phyloP scores from a whole-genome alignment of 306 rosid genomes.

The Acacia acuminata region DNA sequence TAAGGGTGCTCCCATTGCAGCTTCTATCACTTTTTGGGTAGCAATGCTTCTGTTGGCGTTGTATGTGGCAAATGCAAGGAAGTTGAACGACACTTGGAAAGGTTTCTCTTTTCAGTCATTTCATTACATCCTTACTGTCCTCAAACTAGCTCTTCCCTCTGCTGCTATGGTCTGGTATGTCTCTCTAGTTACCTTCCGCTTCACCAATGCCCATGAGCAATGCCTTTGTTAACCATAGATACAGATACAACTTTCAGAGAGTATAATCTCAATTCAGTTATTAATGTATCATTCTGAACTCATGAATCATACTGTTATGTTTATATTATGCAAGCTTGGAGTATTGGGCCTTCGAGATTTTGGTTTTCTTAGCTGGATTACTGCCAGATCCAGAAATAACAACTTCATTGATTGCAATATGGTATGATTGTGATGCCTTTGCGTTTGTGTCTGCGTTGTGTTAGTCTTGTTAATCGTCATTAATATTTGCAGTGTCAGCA shows the following conservation, averaged over 20 bases:
- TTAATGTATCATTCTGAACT: neutral
- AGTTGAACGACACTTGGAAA: constrained; percentile 64
- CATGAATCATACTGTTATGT: constrained; percentile 20
- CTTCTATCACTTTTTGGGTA: constrained; percentile 70
- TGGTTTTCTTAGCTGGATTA: constrained; percentile 81
- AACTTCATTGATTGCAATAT: constrained; percentile 80
- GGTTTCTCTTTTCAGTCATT: constrained; percentile 72
- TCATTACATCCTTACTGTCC: constrained; percentile 35
- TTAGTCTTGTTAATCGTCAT: neutral
- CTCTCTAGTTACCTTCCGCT: neutral
- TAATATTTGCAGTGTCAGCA: constrained; percentile 53
- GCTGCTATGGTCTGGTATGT: constrained; percentile 83
- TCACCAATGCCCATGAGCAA: neutral
- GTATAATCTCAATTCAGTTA: neutral
- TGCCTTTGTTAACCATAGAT: neutral
- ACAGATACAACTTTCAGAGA: neutral
- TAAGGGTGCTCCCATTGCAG: constrained; percentile 66
- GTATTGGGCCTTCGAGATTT: constrained; percentile 84
- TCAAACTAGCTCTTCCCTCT: constrained; percentile 76
- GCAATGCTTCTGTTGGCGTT: constrained; percentile 44
- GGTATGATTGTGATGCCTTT: constrained; percentile 48
- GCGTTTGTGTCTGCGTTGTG: neutral
- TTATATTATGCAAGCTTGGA: constrained; percentile 63
- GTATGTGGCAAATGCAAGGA: constrained; percentile 45
- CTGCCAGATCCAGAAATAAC: constrained; percentile 61